A percentile compares a stretch with the other conserved stretches of the same genome.
These are phyloP conservation scores for Urochloa ruziziensis DNA, from an alignment of 176 grass and related monocot species.

Conservation along the genomic window DNA sequence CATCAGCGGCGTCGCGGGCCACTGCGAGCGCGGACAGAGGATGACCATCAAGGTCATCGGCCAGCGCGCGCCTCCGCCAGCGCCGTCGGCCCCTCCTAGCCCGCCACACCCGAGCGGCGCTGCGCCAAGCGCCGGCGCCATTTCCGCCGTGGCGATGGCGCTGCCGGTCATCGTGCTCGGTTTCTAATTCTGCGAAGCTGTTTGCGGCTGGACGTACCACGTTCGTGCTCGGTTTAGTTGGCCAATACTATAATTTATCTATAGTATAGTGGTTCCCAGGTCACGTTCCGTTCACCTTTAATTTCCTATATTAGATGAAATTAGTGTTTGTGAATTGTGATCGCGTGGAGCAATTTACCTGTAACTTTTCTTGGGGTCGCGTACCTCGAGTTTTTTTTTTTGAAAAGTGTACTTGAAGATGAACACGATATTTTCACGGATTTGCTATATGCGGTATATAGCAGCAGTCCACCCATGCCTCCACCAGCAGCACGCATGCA, in stretches of 20 bases:
- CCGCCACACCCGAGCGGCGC: slow-evolving; percentile 9
- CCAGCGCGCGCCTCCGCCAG: slow-evolving; percentile 13
- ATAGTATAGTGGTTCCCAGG: neutral
- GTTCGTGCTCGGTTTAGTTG: neutral
- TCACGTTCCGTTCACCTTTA: neutral
- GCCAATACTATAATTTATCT: neutral
- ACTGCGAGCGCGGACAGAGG: slow-evolving; percentile 79
- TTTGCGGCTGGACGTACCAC: too few relatives aligned
- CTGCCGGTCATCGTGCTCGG: neutral
- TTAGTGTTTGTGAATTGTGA: neutral
- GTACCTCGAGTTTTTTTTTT: too few relatives aligned
- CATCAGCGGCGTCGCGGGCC: slow-evolving; percentile 72
- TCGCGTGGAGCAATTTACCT: neutral
- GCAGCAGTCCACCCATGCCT: too few relatives aligned
- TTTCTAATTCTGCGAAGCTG: neutral
- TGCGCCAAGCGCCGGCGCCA: neutral
- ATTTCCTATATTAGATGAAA: neutral
- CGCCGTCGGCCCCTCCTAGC: slow-evolving; percentile 24
- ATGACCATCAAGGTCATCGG: slow-evolving; percentile 66
- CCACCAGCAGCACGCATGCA: too few relatives aligned
- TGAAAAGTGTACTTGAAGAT: too few relatives aligned
- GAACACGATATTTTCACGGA: too few relatives aligned
- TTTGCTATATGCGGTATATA: too few relatives aligned
- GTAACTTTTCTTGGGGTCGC: neutral
- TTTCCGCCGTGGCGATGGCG: neutral